Evolutionary conservation across 208 protist species (phyloP).

Genomic region (Wallacemonas sp.): DNA sequence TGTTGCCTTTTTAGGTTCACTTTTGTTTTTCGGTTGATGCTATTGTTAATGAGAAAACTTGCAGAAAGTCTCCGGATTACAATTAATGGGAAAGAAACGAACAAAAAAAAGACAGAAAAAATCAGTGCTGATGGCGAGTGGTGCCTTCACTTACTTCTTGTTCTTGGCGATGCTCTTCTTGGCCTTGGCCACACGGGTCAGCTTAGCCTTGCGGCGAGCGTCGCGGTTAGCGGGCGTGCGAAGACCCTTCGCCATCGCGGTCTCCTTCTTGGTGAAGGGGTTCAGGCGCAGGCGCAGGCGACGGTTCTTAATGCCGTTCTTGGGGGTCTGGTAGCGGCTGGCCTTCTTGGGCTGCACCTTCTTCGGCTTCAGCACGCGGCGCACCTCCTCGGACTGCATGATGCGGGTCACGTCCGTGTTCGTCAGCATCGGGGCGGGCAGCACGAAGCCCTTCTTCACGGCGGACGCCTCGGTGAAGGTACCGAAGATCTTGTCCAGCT

Average conservation of each 20-base stretch:
- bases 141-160: constrained; percentile 51
- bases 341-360: constrained; percentile 67
- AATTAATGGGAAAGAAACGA: too few relatives aligned
- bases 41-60: too few relatives aligned
- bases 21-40: too few relatives aligned
- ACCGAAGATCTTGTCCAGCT: constrained; percentile 97
- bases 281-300: constrained; percentile 77
- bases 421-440: constrained; percentile 68
- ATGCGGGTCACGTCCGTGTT: constrained; percentile 81
- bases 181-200: constrained; percentile 39
- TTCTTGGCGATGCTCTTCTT: constrained; percentile 45
- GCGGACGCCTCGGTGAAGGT: constrained; percentile 79
- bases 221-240: constrained; percentile 50
- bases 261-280: constrained; percentile 72
- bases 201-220: constrained; percentile 49
- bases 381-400: constrained; percentile 84
- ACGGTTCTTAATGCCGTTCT: constrained; percentile 79
- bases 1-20: too few relatives aligned
- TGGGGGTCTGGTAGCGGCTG: constrained; percentile 50
- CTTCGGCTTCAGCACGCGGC: constrained; percentile 72
- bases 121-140: too few relatives aligned
- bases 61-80: too few relatives aligned
- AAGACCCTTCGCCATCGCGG: constrained; percentile 47
- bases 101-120: too few relatives aligned
- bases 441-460: constrained; percentile 88